phyloP scores from a whole-genome alignment of 2,329 filamentous ascomycete genomes.

The Stachybotrys chlorohalonatus region DNA sequence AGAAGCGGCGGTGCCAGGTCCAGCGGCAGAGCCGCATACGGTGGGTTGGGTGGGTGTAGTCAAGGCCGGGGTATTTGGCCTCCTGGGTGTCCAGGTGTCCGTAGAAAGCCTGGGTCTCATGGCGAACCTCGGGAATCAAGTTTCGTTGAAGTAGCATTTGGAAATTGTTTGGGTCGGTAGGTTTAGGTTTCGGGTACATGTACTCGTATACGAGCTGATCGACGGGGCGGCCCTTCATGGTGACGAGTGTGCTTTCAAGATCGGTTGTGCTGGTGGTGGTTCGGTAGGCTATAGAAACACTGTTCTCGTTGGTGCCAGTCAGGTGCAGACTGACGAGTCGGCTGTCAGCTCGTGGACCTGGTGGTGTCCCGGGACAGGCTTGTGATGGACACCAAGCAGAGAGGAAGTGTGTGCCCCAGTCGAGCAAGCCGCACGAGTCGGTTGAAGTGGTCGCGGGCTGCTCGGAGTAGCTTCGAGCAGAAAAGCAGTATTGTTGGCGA shows the following conservation, averaged over 20 bases:
- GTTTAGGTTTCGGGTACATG: conserved; percentile 61
- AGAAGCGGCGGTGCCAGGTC: conserved; percentile 67
- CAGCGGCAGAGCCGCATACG: conserved; percentile 70
- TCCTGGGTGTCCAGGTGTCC: conserved; percentile 71
- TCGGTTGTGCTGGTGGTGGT: not conserved
- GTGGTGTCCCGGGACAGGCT: no score
- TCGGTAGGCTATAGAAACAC: not conserved
- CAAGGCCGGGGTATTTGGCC: conserved; percentile 72
- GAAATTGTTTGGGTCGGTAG: conserved; percentile 63
- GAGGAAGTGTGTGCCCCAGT: no score
- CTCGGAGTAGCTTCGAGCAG: no score
- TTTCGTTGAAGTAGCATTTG: conserved; percentile 58
- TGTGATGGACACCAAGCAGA: no score
- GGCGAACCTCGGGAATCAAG: conserved; percentile 68
- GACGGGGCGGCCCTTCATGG: conserved; percentile 64
- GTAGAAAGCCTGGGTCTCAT: conserved; percentile 71
- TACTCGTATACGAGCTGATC: conserved; percentile 65
- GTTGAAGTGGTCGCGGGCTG: no score
- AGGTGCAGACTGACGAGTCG: no score
- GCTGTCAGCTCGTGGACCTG: no score
- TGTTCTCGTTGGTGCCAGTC: not conserved
- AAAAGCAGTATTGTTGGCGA: no score
- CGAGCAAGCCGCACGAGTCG: no score
- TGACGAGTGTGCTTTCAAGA: conserved; percentile 10
- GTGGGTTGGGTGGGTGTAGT: conserved; percentile 66